A percentile compares a stretch with the other conserved stretches of the same genome.
phyloP scores from a whole-genome alignment of 2,329 filamentous ascomycete species.

The Phyllosticta citriasiana region DNA sequence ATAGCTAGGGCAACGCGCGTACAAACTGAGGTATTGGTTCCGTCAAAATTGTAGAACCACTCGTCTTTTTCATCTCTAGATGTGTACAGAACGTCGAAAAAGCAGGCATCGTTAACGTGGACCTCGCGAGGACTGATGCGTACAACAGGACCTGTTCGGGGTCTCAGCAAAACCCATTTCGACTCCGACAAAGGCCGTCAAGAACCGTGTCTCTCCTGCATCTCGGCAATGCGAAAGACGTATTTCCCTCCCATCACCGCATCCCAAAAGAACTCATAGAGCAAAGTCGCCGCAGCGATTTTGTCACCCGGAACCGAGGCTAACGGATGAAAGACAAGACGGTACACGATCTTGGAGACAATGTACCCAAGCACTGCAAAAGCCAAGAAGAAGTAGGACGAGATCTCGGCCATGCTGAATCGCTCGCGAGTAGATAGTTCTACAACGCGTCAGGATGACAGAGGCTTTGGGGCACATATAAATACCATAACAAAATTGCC shows the following conservation, averaged over 20 bases:
- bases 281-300: slow-evolving; percentile 15
- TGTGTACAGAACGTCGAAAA: slow-evolving; percentile 14
- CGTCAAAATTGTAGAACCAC: not conserved
- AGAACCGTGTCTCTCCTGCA: slow-evolving; percentile 19
- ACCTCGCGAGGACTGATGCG: slow-evolving; percentile 25
- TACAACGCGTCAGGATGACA: not conserved
- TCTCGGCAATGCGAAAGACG: slow-evolving; percentile 13
- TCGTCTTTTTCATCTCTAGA: slow-evolving; percentile 8
- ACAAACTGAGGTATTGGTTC: not conserved
- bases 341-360: not conserved
- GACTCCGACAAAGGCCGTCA: not conserved
- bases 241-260: slow-evolving; percentile 13
- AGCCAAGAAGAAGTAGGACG: not conserved
- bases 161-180: not conserved
- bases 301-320: slow-evolving; percentile 14
- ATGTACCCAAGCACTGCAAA: not conserved
- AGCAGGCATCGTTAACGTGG: slow-evolving; percentile 18
- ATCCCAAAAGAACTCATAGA: slow-evolving; percentile 20
- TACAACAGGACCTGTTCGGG: slow-evolving; percentile 20
- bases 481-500: not conserved
- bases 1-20: too few relatives aligned
- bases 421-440: not conserved
- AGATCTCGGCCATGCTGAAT: not conserved
- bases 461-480: not conserved
- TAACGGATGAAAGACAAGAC: slow-evolving; percentile 12